Base-by-base conservation (phyloP, 345 rosid species). In the Leavenworthia alabamica region DNA sequence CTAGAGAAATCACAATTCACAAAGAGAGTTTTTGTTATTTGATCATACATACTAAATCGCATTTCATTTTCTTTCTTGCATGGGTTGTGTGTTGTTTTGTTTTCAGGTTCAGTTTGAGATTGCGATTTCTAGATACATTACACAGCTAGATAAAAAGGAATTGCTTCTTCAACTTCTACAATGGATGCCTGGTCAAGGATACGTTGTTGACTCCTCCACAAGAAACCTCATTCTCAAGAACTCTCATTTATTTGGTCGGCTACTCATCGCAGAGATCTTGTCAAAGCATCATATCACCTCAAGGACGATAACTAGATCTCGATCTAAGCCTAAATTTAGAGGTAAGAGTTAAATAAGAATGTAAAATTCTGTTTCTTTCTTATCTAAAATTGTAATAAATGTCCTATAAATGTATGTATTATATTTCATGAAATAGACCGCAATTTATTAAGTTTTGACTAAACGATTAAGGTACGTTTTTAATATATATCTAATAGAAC, bases 141-240 rank as follows among this genome's bases (percentile, higher is more conserved):
- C 71, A 4, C 69, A 76, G 53, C 83, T 88, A 1, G 86, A 91
- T 66, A 91, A 91, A 77, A 91, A 83, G 63, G 96, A 83, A 36
- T 62, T 88, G 69, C 92, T 91, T 45, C 77, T 86, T 44, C 86
- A 88, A 15, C 82, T 92, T 65, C 77, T 92, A 44, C 84, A 79
- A 26, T 92, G 98, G 98, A 92, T 88, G 95, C 73, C 90, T 11
- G 89, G 95, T 63, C 95, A 83, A 71, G 89, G 89, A 56, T 89
- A 84, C 68, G 66, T 53, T 62, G 82, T 92, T 41, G 84, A 88
- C 75, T 80, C 88, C 28, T 74, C 81, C 10, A 79, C 96, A 31
- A 76, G 92, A 75, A 86, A 88, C 74, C 77, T 80, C 33, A 78
- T 88, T 69, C 86, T 89, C 39, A 85, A 83, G 78, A 79, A 81